phyloP scores from a whole-genome alignment of 331 rosid genomes.

The Pyracantha coccinea region DNA sequence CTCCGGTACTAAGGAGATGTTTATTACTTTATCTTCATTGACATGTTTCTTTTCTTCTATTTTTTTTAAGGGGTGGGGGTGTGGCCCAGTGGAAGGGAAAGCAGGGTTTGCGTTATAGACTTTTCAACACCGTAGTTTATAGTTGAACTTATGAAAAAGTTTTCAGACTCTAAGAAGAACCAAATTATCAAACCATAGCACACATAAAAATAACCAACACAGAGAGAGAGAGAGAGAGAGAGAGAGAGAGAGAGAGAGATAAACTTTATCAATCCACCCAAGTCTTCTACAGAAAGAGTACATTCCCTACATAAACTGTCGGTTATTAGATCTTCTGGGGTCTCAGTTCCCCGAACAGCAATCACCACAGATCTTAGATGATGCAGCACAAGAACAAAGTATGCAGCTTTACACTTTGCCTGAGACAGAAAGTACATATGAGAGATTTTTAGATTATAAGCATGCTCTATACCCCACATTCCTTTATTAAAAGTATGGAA shows the following conservation, averaged over 20 bases:
- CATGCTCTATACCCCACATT: not conserved
- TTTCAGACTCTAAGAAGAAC: not conserved
- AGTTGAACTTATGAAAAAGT: not conserved
- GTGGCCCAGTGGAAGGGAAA: too few relatives aligned
- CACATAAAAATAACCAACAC: not conserved
- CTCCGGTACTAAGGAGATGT: not conserved
- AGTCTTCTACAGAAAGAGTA: constrained; percentile 55
- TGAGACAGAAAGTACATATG: constrained; percentile 27
- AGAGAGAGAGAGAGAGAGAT: constrained; percentile 19
- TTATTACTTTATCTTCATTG: not conserved
- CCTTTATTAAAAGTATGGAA: not conserved
- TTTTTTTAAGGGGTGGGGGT: not conserved
- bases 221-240: constrained; percentile 1
- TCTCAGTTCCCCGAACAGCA: constrained; percentile 93
- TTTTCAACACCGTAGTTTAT: not conserved
- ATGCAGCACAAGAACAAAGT: constrained; percentile 83
- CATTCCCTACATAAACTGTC: constrained; percentile 83
- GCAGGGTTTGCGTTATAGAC: not conserved
- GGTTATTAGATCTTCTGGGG: constrained; percentile 90
- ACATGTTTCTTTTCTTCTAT: not conserved
- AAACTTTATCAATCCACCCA: constrained; percentile 80
- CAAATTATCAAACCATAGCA: not conserved
- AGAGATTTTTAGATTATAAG: not conserved
- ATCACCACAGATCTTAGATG: constrained; percentile 56
- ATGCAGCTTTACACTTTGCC: constrained; percentile 85